Evolutionary conservation across 2,329 filamentous ascomycete species (phyloP).

Genomic region (Drechslerella dactyloides): DNA sequence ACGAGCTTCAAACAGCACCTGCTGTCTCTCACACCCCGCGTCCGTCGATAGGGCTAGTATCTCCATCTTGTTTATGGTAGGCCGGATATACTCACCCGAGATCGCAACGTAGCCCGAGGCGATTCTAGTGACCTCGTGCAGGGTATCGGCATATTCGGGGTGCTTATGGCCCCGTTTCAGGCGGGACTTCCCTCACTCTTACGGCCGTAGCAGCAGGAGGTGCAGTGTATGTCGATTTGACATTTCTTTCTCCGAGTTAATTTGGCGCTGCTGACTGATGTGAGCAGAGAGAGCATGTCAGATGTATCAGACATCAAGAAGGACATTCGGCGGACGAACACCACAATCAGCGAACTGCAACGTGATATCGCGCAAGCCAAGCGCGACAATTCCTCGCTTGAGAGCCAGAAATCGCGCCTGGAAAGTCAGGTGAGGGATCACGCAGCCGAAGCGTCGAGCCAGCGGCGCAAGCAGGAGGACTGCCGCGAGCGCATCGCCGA

Average conservation of each 20-base stretch:
- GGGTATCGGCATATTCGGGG: not conserved
- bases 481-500: not conserved
- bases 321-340: not conserved
- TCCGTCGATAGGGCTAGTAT: not conserved
- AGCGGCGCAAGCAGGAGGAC: not conserved
- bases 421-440: not conserved
- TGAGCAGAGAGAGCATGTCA: not conserved
- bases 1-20: not conserved
- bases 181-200: not conserved
- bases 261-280: not conserved
- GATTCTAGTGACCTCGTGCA: not conserved
- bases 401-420: not conserved
- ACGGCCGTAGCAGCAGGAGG: not conserved
- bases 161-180: not conserved
- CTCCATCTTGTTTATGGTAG: constrained; percentile 4
- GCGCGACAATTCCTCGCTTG: not conserved
- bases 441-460: not conserved
- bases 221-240: not conserved
- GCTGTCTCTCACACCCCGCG: not conserved
- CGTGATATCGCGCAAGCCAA: not conserved
- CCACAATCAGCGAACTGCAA: not conserved
- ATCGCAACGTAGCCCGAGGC: not conserved
- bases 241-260: not conserved
- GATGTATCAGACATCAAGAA: not conserved
- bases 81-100: not conserved